These are phyloP conservation scores for Trichoderma arundinaceum DNA, from an alignment of 2,329 filamentous ascomycete species.

Conservation along the genomic window DNA sequence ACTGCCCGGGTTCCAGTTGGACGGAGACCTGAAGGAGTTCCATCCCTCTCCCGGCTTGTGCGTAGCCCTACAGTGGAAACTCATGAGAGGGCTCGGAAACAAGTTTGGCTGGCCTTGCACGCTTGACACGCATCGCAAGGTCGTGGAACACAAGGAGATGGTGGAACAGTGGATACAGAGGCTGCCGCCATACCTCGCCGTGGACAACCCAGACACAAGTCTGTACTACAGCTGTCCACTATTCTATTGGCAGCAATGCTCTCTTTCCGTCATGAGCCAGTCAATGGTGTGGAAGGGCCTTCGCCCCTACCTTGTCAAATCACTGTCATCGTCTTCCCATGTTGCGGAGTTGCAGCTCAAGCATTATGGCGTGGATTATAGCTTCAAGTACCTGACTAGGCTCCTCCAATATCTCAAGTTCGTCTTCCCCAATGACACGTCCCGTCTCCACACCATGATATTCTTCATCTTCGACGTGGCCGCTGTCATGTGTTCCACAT, in stretches of 20 bases:
- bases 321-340: slow-evolving; percentile 39
- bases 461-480: slow-evolving; percentile 59
- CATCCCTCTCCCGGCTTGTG: slow-evolving; percentile 43
- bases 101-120: slow-evolving; percentile 43
- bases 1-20: slow-evolving; percentile 44
- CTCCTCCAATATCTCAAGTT: slow-evolving; percentile 51
- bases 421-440: slow-evolving; percentile 52
- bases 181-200: slow-evolving; percentile 50
- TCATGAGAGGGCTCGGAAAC: slow-evolving; percentile 42
- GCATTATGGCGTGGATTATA: slow-evolving; percentile 49
- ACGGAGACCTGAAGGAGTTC: slow-evolving; percentile 35
- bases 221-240: slow-evolving; percentile 50
- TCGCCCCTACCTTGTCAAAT: slow-evolving; percentile 52
- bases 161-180: slow-evolving; percentile 51
- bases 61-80: slow-evolving; percentile 46
- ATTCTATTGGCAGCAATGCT: slow-evolving; percentile 53
- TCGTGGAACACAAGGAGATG: slow-evolving; percentile 43
- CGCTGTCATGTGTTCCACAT: slow-evolving; percentile 56
- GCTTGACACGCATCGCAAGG: slow-evolving; percentile 39
- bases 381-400: slow-evolving; percentile 50
- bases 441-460: slow-evolving; percentile 56
- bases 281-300: slow-evolving; percentile 54
- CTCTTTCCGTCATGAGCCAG: slow-evolving; percentile 52
- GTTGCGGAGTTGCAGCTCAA: slow-evolving; percentile 47
- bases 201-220: slow-evolving; percentile 49